Conservation (phyloP, 1,284 basidiomycete species). For the Microbotryomycetes sp. region DNA sequence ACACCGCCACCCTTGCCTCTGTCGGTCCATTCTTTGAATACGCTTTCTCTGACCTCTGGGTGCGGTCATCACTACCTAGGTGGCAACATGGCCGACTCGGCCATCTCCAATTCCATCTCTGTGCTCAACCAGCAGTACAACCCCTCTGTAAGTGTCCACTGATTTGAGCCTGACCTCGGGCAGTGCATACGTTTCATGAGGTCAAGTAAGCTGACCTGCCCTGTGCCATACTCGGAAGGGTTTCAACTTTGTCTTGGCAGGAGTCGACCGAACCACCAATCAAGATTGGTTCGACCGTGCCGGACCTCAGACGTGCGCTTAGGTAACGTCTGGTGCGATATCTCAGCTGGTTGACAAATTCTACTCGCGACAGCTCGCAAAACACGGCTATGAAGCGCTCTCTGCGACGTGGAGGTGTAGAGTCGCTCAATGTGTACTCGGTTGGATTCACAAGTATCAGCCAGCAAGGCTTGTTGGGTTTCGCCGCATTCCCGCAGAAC, state of each 20-base stretch:
- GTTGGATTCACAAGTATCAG: background rate
- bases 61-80: background rate
- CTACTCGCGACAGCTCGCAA: background rate
- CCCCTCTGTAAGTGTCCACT: no score
- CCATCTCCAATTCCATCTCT: background rate
- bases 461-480: background rate
- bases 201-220: no score
- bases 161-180: no score
- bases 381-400: background rate
- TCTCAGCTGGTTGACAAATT: no score
- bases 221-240: no score
- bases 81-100: background rate
- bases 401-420: background rate
- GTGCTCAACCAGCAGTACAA: background rate
- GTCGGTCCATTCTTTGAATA: background rate
- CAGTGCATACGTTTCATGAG: no score
- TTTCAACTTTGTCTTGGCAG: constrained; percentile 15
- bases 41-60: background rate
- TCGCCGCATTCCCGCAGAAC: background rate
- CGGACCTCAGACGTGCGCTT: constrained; percentile 39
- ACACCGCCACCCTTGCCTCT: background rate
- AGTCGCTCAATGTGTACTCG: background rate
- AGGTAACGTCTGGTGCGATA: no score
- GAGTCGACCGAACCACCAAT: constrained; percentile 48
- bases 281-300: constrained; percentile 48